phyloP scores from a whole-genome alignment of 306 rosid species.

The Hylodesmum podocarpum region DNA sequence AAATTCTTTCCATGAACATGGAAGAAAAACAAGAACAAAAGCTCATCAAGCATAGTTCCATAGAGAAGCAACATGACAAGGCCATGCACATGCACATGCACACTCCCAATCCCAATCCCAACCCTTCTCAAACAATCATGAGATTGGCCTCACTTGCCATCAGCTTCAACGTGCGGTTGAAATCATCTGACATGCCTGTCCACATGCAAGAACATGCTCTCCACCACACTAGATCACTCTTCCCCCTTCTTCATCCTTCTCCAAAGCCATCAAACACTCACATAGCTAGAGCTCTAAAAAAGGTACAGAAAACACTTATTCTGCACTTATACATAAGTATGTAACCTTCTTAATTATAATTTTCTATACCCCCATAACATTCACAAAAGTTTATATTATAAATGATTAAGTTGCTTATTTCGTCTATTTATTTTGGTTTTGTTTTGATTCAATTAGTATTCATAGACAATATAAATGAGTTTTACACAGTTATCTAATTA shows the following conservation, averaged over 20 bases:
- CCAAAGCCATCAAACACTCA: constrained; percentile 42
- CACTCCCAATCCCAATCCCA: neutral
- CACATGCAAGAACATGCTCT: constrained; percentile 65
- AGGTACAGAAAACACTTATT: constrained; percentile 26
- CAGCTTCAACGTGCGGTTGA: constrained; percentile 52
- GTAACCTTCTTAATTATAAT: neutral
- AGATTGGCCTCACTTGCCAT: constrained; percentile 61
- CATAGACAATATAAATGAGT: too few relatives aligned
- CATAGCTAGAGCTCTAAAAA: constrained; percentile 65
- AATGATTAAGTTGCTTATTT: neutral
- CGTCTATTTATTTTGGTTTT: too few relatives aligned
- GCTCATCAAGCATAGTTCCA: neutral
- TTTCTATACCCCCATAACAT: neutral
- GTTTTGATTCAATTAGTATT: too few relatives aligned
- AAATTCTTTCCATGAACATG: neutral
- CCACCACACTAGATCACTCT: constrained; percentile 46
- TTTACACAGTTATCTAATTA: too few relatives aligned
- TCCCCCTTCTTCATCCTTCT: constrained; percentile 22
- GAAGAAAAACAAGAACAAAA: constrained; percentile 26
- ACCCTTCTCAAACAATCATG: constrained; percentile 4
- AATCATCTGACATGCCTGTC: constrained; percentile 62
- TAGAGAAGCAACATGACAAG: constrained; percentile 22
- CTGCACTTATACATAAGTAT: neutral
- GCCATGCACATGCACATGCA: neutral
- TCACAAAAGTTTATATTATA: neutral